Evolutionary conservation across 352 stramenopile genomes (phyloP).

Genomic region (Aphanomyces invadans): DNA sequence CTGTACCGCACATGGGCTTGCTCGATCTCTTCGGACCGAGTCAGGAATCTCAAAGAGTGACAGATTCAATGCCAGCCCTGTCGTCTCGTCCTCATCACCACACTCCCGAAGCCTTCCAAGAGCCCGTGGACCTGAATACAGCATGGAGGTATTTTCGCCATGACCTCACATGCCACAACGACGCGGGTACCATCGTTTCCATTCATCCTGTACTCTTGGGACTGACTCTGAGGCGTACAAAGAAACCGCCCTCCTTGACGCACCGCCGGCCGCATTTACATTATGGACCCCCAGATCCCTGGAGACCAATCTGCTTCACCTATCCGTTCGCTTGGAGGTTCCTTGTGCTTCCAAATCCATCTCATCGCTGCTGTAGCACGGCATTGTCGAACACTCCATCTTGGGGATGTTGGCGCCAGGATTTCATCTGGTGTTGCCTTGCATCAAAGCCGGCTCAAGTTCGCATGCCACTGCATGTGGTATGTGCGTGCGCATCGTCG

Average conservation of each 20-base stretch:
- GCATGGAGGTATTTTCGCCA: neutral
- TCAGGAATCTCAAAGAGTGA: neutral
- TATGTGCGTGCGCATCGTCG: neutral
- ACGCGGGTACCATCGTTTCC: neutral
- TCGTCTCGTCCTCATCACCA: neutral
- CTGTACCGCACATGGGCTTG: neutral
- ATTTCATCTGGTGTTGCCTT: constrained; percentile 2
- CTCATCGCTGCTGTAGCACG: neutral
- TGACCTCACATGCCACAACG: neutral
- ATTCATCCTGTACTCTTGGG: neutral
- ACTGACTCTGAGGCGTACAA: neutral
- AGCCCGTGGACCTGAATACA: neutral
- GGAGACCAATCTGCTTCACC: neutral
- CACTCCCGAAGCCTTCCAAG: neutral
- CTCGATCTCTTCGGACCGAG: neutral
- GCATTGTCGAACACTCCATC: neutral
- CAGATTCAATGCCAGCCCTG: neutral
- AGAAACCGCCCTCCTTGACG: neutral
- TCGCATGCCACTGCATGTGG: neutral
- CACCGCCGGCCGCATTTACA: neutral
- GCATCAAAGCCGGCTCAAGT: neutral
- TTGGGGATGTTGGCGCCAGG: neutral
- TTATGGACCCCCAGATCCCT: neutral
- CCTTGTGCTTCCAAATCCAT: neutral
- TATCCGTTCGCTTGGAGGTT: neutral